These are phyloP conservation scores for Vitis amurensis DNA, from an alignment of 164 flowering plant species.

Conservation along the genomic window DNA sequence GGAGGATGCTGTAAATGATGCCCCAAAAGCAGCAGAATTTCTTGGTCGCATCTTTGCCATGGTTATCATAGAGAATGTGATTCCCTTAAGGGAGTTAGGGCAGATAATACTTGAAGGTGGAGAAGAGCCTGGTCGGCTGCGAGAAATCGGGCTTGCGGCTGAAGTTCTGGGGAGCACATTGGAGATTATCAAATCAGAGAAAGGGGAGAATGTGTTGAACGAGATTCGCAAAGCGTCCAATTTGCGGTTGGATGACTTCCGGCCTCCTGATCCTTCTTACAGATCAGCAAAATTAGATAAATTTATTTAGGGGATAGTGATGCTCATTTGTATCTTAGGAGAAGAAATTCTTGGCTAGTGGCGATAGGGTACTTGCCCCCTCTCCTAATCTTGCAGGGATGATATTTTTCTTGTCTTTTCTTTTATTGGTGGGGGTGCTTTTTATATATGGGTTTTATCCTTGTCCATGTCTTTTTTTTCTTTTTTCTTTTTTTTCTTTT, in stretches of 20 bases:
- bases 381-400: too few species aligned
- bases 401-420: too few species aligned
- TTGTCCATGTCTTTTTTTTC: constrained; percentile 5
- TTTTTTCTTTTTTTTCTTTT: too few species aligned
- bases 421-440: constrained; percentile 4
- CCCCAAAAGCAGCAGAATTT: constrained; percentile 78
- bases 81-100: constrained; percentile 57
- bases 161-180: constrained; percentile 68
- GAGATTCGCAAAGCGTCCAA: constrained; percentile 49
- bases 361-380: constrained; percentile 13
- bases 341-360: constrained; percentile 17
- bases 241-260: constrained; percentile 59
- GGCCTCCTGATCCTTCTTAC: constrained; percentile 44
- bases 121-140: constrained; percentile 69
- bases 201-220: constrained; percentile 54
- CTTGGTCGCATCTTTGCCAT: constrained; percentile 67
- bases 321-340: constrained; percentile 30
- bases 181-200: constrained; percentile 55
- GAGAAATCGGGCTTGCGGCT: constrained; percentile 60
- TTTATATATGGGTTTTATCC: constrained; percentile 16
- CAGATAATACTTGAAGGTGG: constrained; percentile 61
- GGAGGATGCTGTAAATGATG: constrained; percentile 83
- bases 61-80: constrained; percentile 50
- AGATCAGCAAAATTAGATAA: constrained; percentile 59
- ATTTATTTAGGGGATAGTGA: constrained; percentile 53